These are phyloP conservation scores for Gyromitra esculenta DNA, from an alignment of 2,329 filamentous ascomycete genomes.

Conservation along the genomic window DNA sequence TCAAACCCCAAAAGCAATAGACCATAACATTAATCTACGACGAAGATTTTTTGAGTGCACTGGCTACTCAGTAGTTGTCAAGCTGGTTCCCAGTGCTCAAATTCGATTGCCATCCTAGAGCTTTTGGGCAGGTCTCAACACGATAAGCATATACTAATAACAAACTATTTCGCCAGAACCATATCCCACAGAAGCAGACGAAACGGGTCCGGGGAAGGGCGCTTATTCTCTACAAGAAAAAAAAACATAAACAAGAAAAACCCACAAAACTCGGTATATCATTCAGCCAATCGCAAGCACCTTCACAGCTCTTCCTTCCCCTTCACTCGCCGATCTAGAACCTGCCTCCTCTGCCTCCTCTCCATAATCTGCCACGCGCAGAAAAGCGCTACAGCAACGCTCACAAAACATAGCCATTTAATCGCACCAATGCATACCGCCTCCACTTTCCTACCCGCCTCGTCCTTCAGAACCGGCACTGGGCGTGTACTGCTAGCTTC, in stretches of 20 bases:
- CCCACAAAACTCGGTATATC: background rate
- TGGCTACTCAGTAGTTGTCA: too few species aligned
- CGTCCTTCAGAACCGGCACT: background rate
- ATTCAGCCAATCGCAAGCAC: background rate
- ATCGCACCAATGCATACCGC: slow-evolving; percentile 13
- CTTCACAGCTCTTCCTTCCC: slow-evolving; percentile 28
- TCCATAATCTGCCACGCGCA: slow-evolving; percentile 33
- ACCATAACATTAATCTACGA: too few species aligned
- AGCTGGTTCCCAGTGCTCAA: too few species aligned
- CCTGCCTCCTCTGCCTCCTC: background rate
- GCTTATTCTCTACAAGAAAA: background rate
- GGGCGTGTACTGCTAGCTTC: slow-evolving; percentile 1
- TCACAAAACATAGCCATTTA: slow-evolving; percentile 17
- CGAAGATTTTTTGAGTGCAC: too few species aligned
- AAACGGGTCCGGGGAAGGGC: background rate
- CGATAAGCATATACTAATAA: background rate
- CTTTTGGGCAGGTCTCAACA: too few species aligned
- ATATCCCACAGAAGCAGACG: background rate
- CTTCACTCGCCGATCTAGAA: slow-evolving; percentile 1
- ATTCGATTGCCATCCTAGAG: too few species aligned
- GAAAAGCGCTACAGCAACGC: slow-evolving; percentile 19
- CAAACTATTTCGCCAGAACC: background rate
- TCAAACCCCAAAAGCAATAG: too few species aligned
- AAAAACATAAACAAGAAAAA: background rate
- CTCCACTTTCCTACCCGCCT: background rate